These are phyloP conservation scores for Psilocybe cubensis DNA, from an alignment of 768 basidiomycete genomes.

Conservation along the genomic window DNA sequence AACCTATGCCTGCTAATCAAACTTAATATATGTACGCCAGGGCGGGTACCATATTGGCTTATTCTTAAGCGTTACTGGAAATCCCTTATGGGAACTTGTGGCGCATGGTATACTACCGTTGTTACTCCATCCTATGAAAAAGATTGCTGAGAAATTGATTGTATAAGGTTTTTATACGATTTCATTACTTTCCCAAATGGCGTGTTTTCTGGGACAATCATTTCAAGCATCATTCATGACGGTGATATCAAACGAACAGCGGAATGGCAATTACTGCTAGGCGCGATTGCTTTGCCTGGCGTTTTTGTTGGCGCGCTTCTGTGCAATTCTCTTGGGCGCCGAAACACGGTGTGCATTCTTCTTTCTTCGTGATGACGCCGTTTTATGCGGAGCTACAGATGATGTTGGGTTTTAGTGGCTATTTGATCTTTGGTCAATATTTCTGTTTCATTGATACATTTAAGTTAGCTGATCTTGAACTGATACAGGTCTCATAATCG, in stretches of 20 bases:
- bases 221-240: slow-evolving; percentile 64
- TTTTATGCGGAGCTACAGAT: slow-evolving; percentile 40
- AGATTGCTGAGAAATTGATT: not conserved
- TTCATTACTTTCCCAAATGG: slow-evolving; percentile 77
- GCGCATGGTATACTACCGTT: slow-evolving; percentile 57
- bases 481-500: slow-evolving; percentile 56
- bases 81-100: slow-evolving; percentile 69
- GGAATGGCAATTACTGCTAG: slow-evolving; percentile 72
- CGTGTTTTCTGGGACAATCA: slow-evolving; percentile 69
- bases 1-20: not conserved
- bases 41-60: slow-evolving; percentile 61
- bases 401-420: slow-evolving; percentile 72
- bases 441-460: not conserved
- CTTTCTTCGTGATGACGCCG: not conserved
- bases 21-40: slow-evolving; percentile 28
- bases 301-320: slow-evolving; percentile 49
- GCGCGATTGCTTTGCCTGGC: slow-evolving; percentile 65
- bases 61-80: slow-evolving; percentile 70
- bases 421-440: slow-evolving; percentile 59
- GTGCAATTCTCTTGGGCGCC: slow-evolving; percentile 50
- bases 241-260: slow-evolving; percentile 60
- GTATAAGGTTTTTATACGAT: slow-evolving; percentile 68
- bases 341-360: slow-evolving; percentile 51
- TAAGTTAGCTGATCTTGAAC: slow-evolving; percentile 1
- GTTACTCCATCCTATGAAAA: not conserved